Conservation (phyloP, 805 yeast genomes). For the Kodamaea nitidulidarum region DNA sequence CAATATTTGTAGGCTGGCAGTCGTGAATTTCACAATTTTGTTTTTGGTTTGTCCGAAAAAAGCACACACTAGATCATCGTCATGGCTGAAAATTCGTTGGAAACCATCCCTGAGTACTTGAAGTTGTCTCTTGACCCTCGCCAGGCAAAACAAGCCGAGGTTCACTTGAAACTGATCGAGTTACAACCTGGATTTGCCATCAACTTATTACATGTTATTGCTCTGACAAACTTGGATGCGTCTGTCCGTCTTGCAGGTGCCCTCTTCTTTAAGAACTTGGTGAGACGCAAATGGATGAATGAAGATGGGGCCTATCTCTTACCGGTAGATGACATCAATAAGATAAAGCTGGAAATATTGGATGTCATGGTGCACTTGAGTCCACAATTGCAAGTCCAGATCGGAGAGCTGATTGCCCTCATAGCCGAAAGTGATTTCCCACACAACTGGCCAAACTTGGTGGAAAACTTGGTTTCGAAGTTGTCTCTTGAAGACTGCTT, state of each 20-base stretch:
- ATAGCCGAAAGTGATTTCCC: conserved; percentile 98
- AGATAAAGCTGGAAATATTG: conserved; percentile 73
- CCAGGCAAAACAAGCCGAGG: conserved; percentile 65
- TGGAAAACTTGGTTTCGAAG: conserved; percentile 68
- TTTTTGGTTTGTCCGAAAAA: background rate
- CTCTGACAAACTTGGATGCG: conserved; percentile 48
- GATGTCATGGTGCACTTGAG: conserved; percentile 85
- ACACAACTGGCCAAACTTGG: conserved; percentile 73
- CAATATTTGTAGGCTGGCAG: too few relatives aligned
- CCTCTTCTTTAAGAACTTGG: conserved; percentile 81
- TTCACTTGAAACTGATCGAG: conserved; percentile 60
- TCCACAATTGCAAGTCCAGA: conserved; percentile 76
- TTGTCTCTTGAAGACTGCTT: conserved; percentile 63
- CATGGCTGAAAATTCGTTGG: conserved; percentile 9
- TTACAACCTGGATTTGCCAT: conserved; percentile 69
- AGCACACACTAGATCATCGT: conserved; percentile 1
- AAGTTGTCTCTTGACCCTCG: conserved; percentile 63
- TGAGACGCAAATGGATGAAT: conserved; percentile 84
- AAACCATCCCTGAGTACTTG: conserved; percentile 47
- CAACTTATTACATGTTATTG: conserved; percentile 71
- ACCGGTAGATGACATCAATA: conserved; percentile 53
- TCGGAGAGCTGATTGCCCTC: conserved; percentile 88
- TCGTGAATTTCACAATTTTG: conserved; percentile 2
- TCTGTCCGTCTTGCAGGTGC: conserved; percentile 83
- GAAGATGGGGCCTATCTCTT: conserved; percentile 79